Conservation (phyloP, 202 grass and related monocot genomes). For the Zizania palustris region DNA sequence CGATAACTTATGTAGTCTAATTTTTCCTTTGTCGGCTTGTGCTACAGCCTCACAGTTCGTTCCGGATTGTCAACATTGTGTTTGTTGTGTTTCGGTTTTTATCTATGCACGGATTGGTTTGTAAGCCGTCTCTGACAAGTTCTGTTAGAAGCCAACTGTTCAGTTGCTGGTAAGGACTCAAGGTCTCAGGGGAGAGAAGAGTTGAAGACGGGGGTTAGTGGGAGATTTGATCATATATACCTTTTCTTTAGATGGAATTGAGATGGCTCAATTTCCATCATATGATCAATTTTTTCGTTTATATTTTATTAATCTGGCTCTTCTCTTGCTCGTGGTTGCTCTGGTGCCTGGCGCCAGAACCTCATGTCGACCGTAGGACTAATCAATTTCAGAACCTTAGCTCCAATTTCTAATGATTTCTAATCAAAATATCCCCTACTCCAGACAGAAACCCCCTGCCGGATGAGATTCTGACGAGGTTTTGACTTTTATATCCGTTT, state of each 20-base stretch:
- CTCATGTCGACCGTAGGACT: too few relatives aligned
- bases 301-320: too few relatives aligned
- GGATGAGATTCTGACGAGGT: background rate
- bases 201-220: too few relatives aligned
- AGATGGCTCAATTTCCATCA: too few relatives aligned
- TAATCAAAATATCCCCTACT: background rate
- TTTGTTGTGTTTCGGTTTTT: conserved; percentile 28
- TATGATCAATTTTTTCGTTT: too few relatives aligned
- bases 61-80: background rate
- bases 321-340: too few relatives aligned
- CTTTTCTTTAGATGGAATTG: too few relatives aligned
- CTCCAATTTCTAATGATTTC: background rate
- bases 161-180: too few relatives aligned
- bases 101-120: background rate
- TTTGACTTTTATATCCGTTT: background rate
- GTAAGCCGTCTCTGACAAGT: conserved; percentile 8
- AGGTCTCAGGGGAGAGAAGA: too few relatives aligned
- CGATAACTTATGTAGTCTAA: background rate
- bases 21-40: background rate
- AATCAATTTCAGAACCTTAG: background rate
- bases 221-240: too few relatives aligned
- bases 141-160: background rate
- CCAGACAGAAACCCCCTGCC: background rate
- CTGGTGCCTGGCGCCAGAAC: too few relatives aligned
- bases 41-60: background rate